Conservation (phyloP, 2,329 filamentous ascomycete species). For the Aschersonia sp. region DNA sequence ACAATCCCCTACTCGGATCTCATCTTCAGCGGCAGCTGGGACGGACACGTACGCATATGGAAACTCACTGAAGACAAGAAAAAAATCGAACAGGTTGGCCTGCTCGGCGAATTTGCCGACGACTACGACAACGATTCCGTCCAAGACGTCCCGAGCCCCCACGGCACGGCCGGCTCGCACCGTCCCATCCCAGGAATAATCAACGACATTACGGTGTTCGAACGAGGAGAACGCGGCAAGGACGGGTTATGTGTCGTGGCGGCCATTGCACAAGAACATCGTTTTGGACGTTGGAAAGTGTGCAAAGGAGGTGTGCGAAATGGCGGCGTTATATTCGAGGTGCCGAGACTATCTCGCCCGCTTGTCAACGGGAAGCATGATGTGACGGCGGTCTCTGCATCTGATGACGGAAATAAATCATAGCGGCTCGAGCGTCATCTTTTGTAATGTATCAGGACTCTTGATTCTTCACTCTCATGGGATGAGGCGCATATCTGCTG, state of each 20-base stretch:
- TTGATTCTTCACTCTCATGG: not conserved
- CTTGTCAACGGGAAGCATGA: not conserved
- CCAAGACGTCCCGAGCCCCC: slow-evolving; percentile 7
- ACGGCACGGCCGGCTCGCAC: slow-evolving; percentile 3
- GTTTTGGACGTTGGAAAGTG: slow-evolving; percentile 70
- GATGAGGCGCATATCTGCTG: too few species aligned
- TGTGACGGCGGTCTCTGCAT: not conserved
- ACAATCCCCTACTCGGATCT: slow-evolving; percentile 84
- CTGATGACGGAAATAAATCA: not conserved
- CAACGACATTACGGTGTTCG: slow-evolving; percentile 79
- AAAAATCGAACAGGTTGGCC: slow-evolving; percentile 58
- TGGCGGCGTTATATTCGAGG: slow-evolving; percentile 77
- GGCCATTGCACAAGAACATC: slow-evolving; percentile 77
- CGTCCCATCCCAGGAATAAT: slow-evolving; percentile 55
- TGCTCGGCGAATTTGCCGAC: slow-evolving; percentile 33
- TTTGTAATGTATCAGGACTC: not conserved
- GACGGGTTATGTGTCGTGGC: slow-evolving; percentile 72
- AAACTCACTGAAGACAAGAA: slow-evolving; percentile 70
- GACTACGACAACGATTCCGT: slow-evolving; percentile 15
- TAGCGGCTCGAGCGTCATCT: not conserved
- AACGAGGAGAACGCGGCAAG: slow-evolving; percentile 63
- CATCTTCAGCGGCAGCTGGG: slow-evolving; percentile 87
- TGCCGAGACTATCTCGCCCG: slow-evolving; percentile 32
- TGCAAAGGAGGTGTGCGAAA: slow-evolving; percentile 51
- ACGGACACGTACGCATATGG: slow-evolving; percentile 74